phyloP scores from a whole-genome alignment of 352 stramenopile species.

The Globisporangium apiculatum region DNA sequence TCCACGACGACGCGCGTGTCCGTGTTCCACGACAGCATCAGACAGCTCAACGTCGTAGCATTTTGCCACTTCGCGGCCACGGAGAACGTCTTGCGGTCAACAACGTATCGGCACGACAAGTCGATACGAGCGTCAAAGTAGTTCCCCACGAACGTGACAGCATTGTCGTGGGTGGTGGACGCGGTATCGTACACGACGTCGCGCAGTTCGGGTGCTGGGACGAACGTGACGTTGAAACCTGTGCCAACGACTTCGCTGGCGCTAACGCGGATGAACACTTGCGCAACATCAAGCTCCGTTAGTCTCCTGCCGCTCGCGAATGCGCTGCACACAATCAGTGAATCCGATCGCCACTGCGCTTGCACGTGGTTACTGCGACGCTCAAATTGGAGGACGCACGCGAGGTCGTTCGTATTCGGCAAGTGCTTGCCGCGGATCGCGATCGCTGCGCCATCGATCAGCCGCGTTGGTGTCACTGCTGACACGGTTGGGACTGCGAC shows the following conservation, averaged over 20 bases:
- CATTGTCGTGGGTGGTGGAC: neutral
- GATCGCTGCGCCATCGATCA: conserved; percentile 13
- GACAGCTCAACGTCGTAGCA: conserved; percentile 25
- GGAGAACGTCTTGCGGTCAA: conserved; percentile 10
- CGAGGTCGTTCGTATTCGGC: conserved; percentile 8
- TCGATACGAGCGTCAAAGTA: conserved; percentile 30
- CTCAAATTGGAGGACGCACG: conserved; percentile 23
- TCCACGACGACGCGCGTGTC: conserved; percentile 15
- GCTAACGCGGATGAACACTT: conserved; percentile 20
- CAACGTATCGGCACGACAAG: conserved; percentile 35
- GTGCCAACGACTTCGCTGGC: conserved; percentile 15
- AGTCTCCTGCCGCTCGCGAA: neutral
- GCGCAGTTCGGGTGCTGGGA: conserved; percentile 21
- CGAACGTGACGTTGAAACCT: conserved; percentile 33
- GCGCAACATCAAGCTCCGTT: neutral
- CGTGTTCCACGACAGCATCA: conserved; percentile 14
- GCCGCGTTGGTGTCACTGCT: conserved; percentile 16
- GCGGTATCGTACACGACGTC: neutral
- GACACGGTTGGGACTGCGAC: conserved; percentile 12
- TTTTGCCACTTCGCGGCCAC: conserved; percentile 28
- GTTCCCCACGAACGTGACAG: conserved; percentile 22
- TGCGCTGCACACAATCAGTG: conserved; percentile 18
- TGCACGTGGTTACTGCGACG: conserved; percentile 6
- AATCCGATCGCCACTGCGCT: conserved; percentile 15
- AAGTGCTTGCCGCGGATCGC: conserved; percentile 23